These are phyloP conservation scores for Quercus tomentella DNA, from an alignment of 331 rosid species.

Conservation along the genomic window DNA sequence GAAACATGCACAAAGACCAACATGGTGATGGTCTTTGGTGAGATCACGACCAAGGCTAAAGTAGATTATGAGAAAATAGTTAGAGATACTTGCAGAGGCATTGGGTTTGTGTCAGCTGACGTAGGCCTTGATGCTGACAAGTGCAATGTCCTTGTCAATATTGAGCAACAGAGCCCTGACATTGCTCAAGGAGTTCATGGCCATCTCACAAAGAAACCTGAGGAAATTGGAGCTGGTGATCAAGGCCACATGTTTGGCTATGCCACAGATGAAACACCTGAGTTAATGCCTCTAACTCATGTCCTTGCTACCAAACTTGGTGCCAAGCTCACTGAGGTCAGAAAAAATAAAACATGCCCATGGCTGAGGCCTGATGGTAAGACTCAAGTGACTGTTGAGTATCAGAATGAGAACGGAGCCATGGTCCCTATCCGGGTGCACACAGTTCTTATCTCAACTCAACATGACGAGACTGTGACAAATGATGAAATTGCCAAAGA, in stretches of 20 bases:
- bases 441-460: conserved; percentile 87
- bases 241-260: conserved; percentile 97
- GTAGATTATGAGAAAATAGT: conserved; percentile 90
- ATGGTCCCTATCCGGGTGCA: conserved; percentile 87
- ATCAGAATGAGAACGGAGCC: conserved; percentile 71
- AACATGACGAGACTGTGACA: conserved; percentile 69
- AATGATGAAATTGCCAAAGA: conserved; percentile 69
- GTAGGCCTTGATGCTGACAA: conserved; percentile 90
- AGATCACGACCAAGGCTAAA: conserved; percentile 81
- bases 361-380: conserved; percentile 94
- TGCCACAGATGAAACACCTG: conserved; percentile 87
- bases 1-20: conserved; percentile 84
- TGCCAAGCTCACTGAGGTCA: conserved; percentile 87
- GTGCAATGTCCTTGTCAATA: conserved; percentile 82
- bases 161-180: conserved; percentile 90
- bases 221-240: conserved; percentile 92
- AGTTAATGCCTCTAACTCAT: conserved; percentile 88
- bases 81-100: conserved; percentile 80
- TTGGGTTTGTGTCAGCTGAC: conserved; percentile 69
- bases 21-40: conserved; percentile 96
- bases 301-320: conserved; percentile 88
- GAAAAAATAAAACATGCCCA: conserved; percentile 74
- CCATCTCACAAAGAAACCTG: conserved; percentile 74
- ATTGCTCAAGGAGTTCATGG: conserved; percentile 94
- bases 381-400: conserved; percentile 93